phyloP scores from a whole-genome alignment of 768 basidiomycete genomes.

The Macrolepiota fuliginosa region DNA sequence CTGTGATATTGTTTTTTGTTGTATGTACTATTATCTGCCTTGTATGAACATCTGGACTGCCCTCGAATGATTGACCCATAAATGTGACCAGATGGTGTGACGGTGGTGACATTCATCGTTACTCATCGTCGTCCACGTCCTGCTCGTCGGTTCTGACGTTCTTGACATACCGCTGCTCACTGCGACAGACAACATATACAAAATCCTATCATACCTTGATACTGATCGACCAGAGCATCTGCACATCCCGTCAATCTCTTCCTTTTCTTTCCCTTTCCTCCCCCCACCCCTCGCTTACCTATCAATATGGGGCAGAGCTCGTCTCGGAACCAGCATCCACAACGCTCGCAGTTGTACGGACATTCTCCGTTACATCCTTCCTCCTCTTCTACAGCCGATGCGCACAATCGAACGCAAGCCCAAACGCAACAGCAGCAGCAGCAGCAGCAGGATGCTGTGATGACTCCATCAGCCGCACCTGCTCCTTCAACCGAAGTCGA shows the following conservation, averaged over 20 bases:
- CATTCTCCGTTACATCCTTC: neutral
- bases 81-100: neutral
- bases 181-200: neutral
- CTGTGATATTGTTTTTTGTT: neutral
- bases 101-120: neutral
- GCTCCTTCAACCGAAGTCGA: neutral
- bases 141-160: neutral
- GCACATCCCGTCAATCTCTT: neutral
- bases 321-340: constrained; percentile 13
- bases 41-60: neutral
- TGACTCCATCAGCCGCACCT: neutral
- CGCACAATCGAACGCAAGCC: neutral
- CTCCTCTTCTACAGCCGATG: neutral
- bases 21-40: neutral
- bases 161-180: neutral
- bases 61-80: neutral
- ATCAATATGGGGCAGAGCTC: constrained; percentile 18
- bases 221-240: neutral
- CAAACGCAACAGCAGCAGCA: neutral
- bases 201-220: neutral
- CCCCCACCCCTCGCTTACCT: neutral
- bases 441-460: neutral
- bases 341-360: neutral
- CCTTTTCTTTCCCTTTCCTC: neutral
- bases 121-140: neutral